These are phyloP conservation scores for Vigna hirtella DNA, from an alignment of 306 rosid species.

Conservation along the genomic window DNA sequence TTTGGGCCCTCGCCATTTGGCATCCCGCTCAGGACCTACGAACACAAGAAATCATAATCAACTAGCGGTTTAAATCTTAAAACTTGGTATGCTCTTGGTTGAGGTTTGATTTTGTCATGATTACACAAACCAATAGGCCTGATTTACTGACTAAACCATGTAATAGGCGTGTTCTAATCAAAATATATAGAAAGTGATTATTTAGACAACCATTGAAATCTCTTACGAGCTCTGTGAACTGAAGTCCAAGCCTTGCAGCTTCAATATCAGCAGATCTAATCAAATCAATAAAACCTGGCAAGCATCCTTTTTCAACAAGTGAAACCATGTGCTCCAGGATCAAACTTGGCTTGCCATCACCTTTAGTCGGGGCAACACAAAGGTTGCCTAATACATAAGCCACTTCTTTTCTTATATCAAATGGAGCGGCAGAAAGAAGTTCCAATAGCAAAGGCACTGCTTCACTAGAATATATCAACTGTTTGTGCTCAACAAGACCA, in stretches of 20 bases:
- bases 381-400: conserved; percentile 95
- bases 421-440: conserved; percentile 79
- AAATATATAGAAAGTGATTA: conserved; percentile 8
- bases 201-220: conserved; percentile 33
- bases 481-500: conserved; percentile 86
- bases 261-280: conserved; percentile 85
- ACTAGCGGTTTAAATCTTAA: conserved; percentile 21
- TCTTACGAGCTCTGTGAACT: conserved; percentile 89
- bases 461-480: conserved; percentile 73
- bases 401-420: conserved; percentile 89
- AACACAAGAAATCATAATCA: conserved; percentile 31
- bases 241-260: conserved; percentile 93
- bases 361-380: conserved; percentile 72
- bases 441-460: conserved; percentile 67
- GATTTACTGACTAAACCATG: conserved; percentile 24
- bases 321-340: conserved; percentile 80
- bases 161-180: conserved; percentile 26
- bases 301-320: conserved; percentile 80
- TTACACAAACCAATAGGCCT: conserved; percentile 2
- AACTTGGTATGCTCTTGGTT: conserved; percentile 6
- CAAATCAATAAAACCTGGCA: conserved; percentile 84
- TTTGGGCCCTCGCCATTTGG: conserved; percentile 83
- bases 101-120: background rate
- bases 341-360: conserved; percentile 70
- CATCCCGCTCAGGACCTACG: conserved; percentile 93